phyloP scores from a whole-genome alignment of 192 early-diverging fungal genomes.

The Diversispora epigaea region DNA sequence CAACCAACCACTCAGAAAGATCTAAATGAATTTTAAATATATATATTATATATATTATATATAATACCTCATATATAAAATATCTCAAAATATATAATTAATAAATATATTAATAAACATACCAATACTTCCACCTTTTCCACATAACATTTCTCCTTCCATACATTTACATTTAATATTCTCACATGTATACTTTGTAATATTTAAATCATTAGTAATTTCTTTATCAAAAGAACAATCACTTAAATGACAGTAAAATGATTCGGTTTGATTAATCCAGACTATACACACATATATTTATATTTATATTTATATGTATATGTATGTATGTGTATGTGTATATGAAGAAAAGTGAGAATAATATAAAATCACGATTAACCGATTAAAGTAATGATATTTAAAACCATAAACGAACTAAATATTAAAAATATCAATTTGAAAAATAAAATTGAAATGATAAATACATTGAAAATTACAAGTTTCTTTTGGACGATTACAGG shows the following conservation, averaged over 20 bases:
- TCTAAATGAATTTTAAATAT: slow-evolving; percentile 42
- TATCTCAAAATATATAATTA: not conserved
- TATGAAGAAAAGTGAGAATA: not conserved
- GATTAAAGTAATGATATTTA: no score
- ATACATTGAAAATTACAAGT: slow-evolving; percentile 76
- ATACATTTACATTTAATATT: slow-evolving; percentile 81
- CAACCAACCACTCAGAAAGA: slow-evolving; percentile 74
- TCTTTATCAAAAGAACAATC: slow-evolving; percentile 70
- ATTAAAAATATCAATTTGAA: not conserved
- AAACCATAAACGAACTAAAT: not conserved
- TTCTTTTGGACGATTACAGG: slow-evolving; percentile 56
- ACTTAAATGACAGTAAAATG: slow-evolving; percentile 86
- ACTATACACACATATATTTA: slow-evolving; percentile 43
- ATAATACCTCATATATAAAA: no score
- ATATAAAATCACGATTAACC: not conserved
- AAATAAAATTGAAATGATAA: slow-evolving; percentile 21
- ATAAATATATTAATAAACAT: slow-evolving; percentile 31
- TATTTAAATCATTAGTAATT: slow-evolving; percentile 51
- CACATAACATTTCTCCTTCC: slow-evolving; percentile 79
- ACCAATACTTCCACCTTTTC: slow-evolving; percentile 75
- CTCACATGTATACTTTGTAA: slow-evolving; percentile 65
- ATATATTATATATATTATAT: not conserved
- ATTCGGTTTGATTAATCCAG: slow-evolving; percentile 82
- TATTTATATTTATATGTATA: no score
- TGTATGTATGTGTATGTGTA: no score